These are phyloP conservation scores for Malus hybrid DNA, from an alignment of 331 rosid genomes.

Conservation along the genomic window DNA sequence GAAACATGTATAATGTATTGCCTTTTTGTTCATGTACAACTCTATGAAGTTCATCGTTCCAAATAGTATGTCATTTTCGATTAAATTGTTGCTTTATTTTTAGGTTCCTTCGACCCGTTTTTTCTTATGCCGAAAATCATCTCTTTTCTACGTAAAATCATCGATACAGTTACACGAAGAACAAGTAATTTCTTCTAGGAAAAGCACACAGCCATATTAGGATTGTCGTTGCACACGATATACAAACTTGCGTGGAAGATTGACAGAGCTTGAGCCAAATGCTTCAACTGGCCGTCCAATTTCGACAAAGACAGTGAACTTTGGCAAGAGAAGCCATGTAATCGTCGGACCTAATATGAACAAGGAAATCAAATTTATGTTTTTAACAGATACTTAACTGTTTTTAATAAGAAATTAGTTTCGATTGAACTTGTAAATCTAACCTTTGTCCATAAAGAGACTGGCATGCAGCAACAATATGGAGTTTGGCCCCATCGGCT, in stretches of 20 bases:
- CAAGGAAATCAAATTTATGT: slow-evolving; percentile 4
- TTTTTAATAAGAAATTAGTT: neutral
- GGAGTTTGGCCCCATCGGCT: slow-evolving; percentile 51
- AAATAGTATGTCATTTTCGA: no score
- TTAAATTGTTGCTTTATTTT: no score
- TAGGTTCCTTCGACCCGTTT: no score
- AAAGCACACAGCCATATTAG: neutral
- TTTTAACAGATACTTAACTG: neutral
- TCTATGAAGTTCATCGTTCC: no score
- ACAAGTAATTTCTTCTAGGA: no score
- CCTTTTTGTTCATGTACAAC: no score
- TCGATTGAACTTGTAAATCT: neutral
- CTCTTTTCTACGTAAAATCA: no score
- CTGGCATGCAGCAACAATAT: slow-evolving; percentile 58
- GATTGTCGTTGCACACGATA: neutral
- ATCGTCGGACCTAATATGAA: slow-evolving; percentile 67
- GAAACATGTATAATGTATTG: no score
- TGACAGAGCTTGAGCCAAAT: neutral
- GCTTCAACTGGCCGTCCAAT: slow-evolving; percentile 43
- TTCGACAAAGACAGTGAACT: slow-evolving; percentile 79
- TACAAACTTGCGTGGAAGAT: neutral
- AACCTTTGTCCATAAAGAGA: slow-evolving; percentile 86
- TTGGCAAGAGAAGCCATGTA: slow-evolving; percentile 84
- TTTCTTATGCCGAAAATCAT: no score
- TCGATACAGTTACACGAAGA: no score